phyloP scores from a whole-genome alignment of 768 basidiomycete species.

The Crepidotus variabilis region DNA sequence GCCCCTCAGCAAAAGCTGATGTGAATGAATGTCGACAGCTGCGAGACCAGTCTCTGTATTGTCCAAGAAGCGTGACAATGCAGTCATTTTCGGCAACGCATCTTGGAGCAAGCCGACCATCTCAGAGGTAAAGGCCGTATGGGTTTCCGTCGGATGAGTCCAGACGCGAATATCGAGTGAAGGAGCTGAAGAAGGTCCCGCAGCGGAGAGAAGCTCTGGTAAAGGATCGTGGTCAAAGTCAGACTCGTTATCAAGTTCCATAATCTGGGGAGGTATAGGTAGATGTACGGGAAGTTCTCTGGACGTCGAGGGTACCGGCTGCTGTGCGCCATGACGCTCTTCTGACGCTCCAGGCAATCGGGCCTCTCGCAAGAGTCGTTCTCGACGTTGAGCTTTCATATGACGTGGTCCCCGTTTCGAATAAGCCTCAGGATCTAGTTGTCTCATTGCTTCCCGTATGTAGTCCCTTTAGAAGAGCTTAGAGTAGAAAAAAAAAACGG shows the following conservation, averaged over 20 bases:
- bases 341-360: no score
- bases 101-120: slow-evolving; percentile 2
- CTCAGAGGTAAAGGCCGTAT: not conserved
- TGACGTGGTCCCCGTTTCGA: slow-evolving; percentile 10
- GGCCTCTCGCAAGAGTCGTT: not conserved
- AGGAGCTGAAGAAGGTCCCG: not conserved
- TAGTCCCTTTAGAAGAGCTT: slow-evolving; percentile 9
- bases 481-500: not conserved
- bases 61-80: slow-evolving; percentile 4
- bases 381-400: slow-evolving; percentile 3
- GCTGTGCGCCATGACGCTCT: no score
- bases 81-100: slow-evolving; percentile 7
- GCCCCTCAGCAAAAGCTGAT: not conserved
- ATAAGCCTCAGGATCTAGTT: slow-evolving; percentile 9
- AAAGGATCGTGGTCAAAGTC: not conserved
- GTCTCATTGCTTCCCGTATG: slow-evolving; percentile 12
- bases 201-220: not conserved
- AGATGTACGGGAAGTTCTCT: no score
- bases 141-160: not conserved
- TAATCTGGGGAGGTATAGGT: no score
- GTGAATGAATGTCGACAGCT: not conserved
- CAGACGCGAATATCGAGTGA: not conserved
- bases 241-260: not conserved
- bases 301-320: no score
- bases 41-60: not conserved